Conservation (phyloP, 1,284 basidiomycete genomes). For the Ceratobasidium theobromae region DNA sequence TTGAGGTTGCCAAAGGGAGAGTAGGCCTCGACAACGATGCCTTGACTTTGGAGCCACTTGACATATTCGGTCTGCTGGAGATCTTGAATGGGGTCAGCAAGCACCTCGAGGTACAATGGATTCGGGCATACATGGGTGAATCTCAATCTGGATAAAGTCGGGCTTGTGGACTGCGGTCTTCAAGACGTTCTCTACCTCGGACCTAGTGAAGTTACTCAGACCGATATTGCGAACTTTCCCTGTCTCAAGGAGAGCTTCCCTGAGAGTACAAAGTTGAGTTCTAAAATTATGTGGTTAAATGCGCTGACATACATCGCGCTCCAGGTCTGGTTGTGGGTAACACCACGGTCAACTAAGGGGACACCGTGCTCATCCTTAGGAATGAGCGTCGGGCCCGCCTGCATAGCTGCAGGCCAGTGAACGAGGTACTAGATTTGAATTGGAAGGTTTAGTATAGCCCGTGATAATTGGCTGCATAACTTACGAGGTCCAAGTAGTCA, state of each 20-base stretch:
- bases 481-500: constrained; percentile 30
- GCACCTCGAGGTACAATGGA: too few species aligned
- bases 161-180: constrained; percentile 39
- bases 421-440: constrained; percentile 17
- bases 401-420: constrained; percentile 27
- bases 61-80: constrained; percentile 50
- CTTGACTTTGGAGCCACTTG: constrained; percentile 43
- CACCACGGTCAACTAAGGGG: constrained; percentile 10
- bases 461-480: not conserved
- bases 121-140: constrained; percentile 46
- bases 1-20: constrained; percentile 46
- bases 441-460: not conserved
- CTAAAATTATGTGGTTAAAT: not conserved
- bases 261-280: not conserved
- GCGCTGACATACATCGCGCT: constrained; percentile 12
- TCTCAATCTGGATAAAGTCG: constrained; percentile 45
- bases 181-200: constrained; percentile 66
- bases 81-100: constrained; percentile 5
- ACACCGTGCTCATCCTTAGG: constrained; percentile 29
- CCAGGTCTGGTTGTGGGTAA: constrained; percentile 27
- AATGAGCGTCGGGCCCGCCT: constrained; percentile 8
- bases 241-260: constrained; percentile 28
- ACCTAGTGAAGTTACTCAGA: constrained; percentile 55
- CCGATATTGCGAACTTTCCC: constrained; percentile 30
- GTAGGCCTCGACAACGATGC: constrained; percentile 47